A percentile compares a stretch with the other conserved stretches of the same genome.
These are phyloP conservation scores for Tetrastigma voinierianum DNA, from an alignment of 164 flowering plant species.

Conservation along the genomic window DNA sequence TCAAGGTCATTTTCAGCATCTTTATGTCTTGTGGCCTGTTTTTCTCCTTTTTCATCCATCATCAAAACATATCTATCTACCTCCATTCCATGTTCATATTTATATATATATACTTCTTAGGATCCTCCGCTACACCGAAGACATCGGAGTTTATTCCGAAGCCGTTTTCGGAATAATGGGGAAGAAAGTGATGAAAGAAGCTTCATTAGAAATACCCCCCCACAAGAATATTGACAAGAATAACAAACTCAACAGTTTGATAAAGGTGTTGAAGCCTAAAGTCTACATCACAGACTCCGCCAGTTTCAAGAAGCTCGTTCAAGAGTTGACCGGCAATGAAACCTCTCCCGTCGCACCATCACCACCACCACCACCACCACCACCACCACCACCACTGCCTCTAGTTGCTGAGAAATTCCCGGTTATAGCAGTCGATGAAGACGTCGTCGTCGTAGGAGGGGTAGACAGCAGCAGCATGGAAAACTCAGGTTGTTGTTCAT, in stretches of 20 bases:
- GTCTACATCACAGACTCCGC: conserved; percentile 61
- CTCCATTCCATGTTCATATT: not conserved
- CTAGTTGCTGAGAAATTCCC: conserved; percentile 12
- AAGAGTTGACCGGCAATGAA: conserved; percentile 62
- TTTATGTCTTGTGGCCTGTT: conserved; percentile 14
- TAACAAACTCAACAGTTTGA: conserved; percentile 30
- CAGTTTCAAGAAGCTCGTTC: conserved; percentile 61
- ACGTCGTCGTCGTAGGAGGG: too few relatives aligned
- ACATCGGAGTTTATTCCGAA: conserved; percentile 11
- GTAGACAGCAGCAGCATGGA: conserved; percentile 11
- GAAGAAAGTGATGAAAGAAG: conserved; percentile 24
- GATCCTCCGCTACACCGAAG: conserved; percentile 23
- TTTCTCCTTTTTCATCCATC: conserved; percentile 4
- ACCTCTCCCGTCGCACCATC: not conserved
- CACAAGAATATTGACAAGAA: conserved; percentile 31
- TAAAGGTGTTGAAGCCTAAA: conserved; percentile 47
- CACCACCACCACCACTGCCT: not conserved
- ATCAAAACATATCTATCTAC: conserved; percentile 7
- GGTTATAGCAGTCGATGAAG: conserved; percentile 4
- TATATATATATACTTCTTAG: conserved; percentile 17
- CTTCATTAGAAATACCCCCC: conserved; percentile 23
- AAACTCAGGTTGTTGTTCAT: conserved; percentile 12
- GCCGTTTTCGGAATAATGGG: conserved; percentile 26
- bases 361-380: conserved; percentile 3
- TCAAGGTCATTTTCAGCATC: conserved; percentile 34